phyloP scores from a whole-genome alignment of 768 basidiomycete genomes.

The Leccinum variicolor region DNA sequence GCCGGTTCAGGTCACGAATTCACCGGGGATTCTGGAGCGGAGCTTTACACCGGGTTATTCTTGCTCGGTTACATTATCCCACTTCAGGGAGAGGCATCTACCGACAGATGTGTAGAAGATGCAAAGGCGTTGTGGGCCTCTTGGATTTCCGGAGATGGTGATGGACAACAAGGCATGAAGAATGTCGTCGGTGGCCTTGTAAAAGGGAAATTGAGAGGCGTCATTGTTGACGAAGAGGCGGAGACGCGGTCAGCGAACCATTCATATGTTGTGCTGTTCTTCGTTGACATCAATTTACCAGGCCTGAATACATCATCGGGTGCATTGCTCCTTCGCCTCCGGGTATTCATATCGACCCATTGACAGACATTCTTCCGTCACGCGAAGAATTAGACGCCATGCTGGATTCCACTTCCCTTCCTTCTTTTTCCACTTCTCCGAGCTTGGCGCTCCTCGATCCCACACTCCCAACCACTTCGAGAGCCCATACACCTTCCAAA shows the following conservation, averaged over 20 bases:
- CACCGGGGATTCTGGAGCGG: conserved; percentile 15
- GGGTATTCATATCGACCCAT: conserved; percentile 37
- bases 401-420: conserved; percentile 39
- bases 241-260: conserved; percentile 30
- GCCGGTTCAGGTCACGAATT: conserved; percentile 20
- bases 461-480: conserved; percentile 46
- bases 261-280: background rate
- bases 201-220: conserved; percentile 38
- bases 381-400: conserved; percentile 43
- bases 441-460: conserved; percentile 61
- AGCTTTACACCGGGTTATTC: conserved; percentile 20
- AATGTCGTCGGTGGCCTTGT: conserved; percentile 33
- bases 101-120: conserved; percentile 12
- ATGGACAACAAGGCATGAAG: conserved; percentile 19
- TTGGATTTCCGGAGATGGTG: conserved; percentile 18
- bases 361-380: conserved; percentile 53
- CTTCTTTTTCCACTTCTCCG: conserved; percentile 44
- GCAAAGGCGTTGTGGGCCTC: conserved; percentile 32
- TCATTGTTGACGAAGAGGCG: conserved; percentile 38
- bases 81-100: conserved; percentile 3
- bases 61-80: conserved; percentile 22
- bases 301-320: conserved; percentile 46
- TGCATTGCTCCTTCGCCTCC: conserved; percentile 34
- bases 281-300: conserved; percentile 15
- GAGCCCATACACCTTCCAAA: conserved; percentile 13